Evolutionary conservation across 1,139 yeast species (phyloP), one percentile per base, ranked within the genome.

Genomic region (Cylindricascospora bacillispora): DNA sequence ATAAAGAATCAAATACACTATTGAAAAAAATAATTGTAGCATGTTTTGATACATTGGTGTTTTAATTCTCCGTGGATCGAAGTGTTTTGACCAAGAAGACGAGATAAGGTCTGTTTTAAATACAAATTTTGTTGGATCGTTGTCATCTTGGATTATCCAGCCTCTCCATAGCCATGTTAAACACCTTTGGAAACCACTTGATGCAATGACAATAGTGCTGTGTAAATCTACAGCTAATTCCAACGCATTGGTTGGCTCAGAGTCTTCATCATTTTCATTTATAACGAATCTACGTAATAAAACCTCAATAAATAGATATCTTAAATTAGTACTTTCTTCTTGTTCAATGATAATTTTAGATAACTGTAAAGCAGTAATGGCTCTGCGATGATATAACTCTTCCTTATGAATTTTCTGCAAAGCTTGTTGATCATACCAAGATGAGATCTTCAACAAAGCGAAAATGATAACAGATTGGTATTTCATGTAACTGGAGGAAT

Each of bases 121-220:
- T 21, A 73, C 75, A 44, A 78, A 83, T 13, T 72, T 67, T 21
- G 71, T 67, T 6, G 92, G 83, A 47, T 80, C 81, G 12, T 52
- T 54, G n/a, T 72, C 68, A 23, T 79, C 69, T 54, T 82, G 94
- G 26, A 79, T 65, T 37, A 83, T 79, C 93, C 94, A 82, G 13
- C 95, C 95, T 36, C 86, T 62, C 95, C 95, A 83, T 32, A 83
- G 56, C 93, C 94, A 83, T 43, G 76, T 74, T 47, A 81, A 69
- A 58, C 94, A 81, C 35, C 93, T 60, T 54, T 83, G 94, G 52
- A 73, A 83, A 0, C 94, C 94, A 3, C 78, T 59, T 0, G 92
- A 71, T 0, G 83, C 74, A 45, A 83, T 80, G 13, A 82, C 75
- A 13, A 67, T 64, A 10, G 89, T 77, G 7, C 82, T 72, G 45